These are phyloP conservation scores for carrot (Daucus carota) DNA, from an alignment of 129 eudicot genomes.

Conservation along the genomic window DNA sequence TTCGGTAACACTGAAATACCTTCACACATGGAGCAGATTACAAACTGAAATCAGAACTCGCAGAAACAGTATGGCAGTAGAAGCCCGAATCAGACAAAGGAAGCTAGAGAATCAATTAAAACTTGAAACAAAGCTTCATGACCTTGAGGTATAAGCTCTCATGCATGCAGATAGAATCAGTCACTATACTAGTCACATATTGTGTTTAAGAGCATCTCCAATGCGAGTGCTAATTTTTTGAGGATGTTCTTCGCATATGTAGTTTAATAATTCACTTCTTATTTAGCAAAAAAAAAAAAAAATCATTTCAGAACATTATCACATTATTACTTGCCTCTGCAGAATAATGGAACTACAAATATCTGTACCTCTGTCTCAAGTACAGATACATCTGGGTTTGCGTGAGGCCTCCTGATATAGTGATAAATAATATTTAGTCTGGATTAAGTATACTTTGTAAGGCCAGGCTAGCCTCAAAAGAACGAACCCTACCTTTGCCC, in stretches of 20 bases:
- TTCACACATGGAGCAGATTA: slow-evolving; percentile 77
- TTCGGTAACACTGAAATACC: slow-evolving; percentile 50
- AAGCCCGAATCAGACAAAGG: slow-evolving; percentile 69
- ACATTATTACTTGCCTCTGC: neutral
- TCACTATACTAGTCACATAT: neutral
- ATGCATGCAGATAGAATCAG: neutral
- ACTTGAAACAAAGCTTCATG: slow-evolving; percentile 75
- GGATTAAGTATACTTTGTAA: too few species aligned
- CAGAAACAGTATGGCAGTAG: slow-evolving; percentile 56
- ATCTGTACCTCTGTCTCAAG: too few species aligned
- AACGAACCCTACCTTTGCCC: too few species aligned
- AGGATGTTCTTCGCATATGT: neutral
- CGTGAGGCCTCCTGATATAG: too few species aligned
- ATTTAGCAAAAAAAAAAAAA: too few species aligned
- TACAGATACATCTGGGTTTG: too few species aligned
- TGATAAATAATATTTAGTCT: too few species aligned
- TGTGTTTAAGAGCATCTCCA: neutral
- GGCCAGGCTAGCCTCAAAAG: too few species aligned
- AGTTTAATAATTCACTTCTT: neutral
- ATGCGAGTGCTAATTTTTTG: neutral
- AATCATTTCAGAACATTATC: neutral
- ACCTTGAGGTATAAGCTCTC: slow-evolving; percentile 44
- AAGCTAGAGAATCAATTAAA: slow-evolving; percentile 76
- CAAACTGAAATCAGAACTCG: slow-evolving; percentile 68
- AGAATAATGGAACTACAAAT: too few species aligned